Percentiles rank a stretch among this genome's conserved stretches.
Evolutionary conservation across 2,329 filamentous ascomycete genomes (phyloP).

Genomic region (Alternaria tenuissima): DNA sequence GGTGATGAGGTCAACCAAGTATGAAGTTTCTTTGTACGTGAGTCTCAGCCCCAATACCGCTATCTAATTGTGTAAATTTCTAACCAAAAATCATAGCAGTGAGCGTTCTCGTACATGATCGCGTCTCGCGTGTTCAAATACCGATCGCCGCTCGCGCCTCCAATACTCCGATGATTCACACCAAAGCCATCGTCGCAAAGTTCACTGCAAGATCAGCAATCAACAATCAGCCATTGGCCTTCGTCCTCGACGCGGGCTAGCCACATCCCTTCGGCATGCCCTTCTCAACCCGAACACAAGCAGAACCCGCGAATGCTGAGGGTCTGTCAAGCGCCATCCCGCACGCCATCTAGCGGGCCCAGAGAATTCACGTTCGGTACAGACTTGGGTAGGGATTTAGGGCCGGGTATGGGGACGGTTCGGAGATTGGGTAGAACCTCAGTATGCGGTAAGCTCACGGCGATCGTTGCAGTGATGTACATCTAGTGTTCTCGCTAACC

Average conservation of each 20-base stretch:
- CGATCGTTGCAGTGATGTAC: neutral
- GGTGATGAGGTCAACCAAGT: too few species aligned
- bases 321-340: neutral
- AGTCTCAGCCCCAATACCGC: neutral
- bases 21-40: too few species aligned
- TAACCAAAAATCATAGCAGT: too few species aligned
- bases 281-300: neutral
- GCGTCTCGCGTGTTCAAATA: neutral
- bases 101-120: neutral
- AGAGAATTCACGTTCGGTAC: neutral
- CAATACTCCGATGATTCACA: neutral
- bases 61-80: neutral
- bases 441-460: neutral
- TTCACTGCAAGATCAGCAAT: neutral
- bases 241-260: neutral
- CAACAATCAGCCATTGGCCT: too few species aligned
- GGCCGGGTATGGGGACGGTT: neutral
- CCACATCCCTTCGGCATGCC: neutral
- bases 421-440: neutral
- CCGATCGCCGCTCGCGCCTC: neutral
- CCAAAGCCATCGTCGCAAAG: neutral
- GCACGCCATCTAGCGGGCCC: neutral
- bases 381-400: neutral
- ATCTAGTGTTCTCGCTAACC: neutral
- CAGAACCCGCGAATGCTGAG: neutral